Conservation (phyloP, 2,329 filamentous ascomycete genomes). For the Neonectria hederae region DNA sequence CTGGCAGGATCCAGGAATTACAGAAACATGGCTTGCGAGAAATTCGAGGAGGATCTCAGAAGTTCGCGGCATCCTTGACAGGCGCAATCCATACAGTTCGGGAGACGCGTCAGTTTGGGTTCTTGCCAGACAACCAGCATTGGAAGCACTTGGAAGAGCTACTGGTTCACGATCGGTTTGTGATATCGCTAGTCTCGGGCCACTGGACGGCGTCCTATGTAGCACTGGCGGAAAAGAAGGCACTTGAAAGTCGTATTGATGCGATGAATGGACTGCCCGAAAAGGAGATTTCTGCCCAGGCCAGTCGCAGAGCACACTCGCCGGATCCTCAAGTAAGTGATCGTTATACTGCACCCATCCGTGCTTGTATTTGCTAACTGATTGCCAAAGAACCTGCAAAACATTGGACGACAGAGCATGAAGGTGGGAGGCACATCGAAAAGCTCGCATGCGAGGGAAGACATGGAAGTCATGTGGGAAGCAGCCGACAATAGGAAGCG, state of each 20-base stretch:
- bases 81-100: slow-evolving; percentile 40
- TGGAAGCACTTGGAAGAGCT: slow-evolving; percentile 47
- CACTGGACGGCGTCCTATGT: slow-evolving; percentile 41
- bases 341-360: neutral
- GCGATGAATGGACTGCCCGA: slow-evolving; percentile 40
- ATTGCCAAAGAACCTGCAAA: slow-evolving; percentile 45
- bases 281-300: slow-evolving; percentile 38
- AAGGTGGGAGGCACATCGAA: slow-evolving; percentile 18
- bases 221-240: slow-evolving; percentile 38
- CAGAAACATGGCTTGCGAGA: slow-evolving; percentile 21
- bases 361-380: slow-evolving; percentile 17
- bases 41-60: neutral
- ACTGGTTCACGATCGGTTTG: slow-evolving; percentile 44
- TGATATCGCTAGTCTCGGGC: slow-evolving; percentile 42
- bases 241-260: slow-evolving; percentile 41
- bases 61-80: slow-evolving; percentile 35
- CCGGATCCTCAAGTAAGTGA: slow-evolving; percentile 48
- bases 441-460: slow-evolving; percentile 38
- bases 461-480: slow-evolving; percentile 47
- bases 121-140: slow-evolving; percentile 47
- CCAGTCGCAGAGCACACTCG: slow-evolving; percentile 29
- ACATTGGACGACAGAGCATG: slow-evolving; percentile 38
- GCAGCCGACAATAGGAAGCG: slow-evolving; percentile 45
- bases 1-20: slow-evolving; percentile 21
- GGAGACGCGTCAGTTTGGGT: slow-evolving; percentile 38